Evolutionary conservation across 1,284 basidiomycete species (phyloP).

Genomic region (Leccinum subspadiceum): DNA sequence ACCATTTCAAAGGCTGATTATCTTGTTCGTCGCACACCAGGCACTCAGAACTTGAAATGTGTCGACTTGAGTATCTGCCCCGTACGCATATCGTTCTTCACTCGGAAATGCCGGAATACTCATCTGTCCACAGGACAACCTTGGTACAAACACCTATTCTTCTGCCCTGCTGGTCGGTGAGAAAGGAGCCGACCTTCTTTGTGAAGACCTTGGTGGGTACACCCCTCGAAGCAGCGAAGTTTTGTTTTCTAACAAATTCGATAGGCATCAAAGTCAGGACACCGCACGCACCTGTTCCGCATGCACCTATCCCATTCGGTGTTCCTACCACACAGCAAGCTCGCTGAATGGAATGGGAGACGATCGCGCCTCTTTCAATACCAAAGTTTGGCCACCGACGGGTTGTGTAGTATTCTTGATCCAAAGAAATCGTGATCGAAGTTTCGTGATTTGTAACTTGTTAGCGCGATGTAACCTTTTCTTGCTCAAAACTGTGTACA

Average conservation of each 20-base stretch:
- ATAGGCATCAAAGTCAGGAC: slow-evolving; percentile 58
- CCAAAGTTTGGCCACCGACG: too few species aligned
- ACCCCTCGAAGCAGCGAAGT: not conserved
- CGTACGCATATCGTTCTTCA: slow-evolving; percentile 35
- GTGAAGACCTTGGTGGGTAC: slow-evolving; percentile 61
- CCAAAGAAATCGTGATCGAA: not conserved
- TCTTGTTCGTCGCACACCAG: slow-evolving; percentile 2
- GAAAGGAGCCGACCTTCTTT: slow-evolving; percentile 61
- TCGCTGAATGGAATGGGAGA: slow-evolving; percentile 8
- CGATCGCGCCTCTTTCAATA: not conserved
- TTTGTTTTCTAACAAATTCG: slow-evolving; percentile 1
- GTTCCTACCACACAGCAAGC: slow-evolving; percentile 49
- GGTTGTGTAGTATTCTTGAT: not conserved
- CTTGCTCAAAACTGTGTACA: not conserved
- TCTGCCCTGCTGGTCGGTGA: slow-evolving; percentile 67
- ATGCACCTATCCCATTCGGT: slow-evolving; percentile 60
- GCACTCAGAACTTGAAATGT: slow-evolving; percentile 59
- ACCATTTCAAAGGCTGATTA: not conserved
- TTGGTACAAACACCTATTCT: slow-evolving; percentile 72
- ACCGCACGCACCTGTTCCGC: slow-evolving; percentile 69
- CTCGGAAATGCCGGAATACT: not conserved
- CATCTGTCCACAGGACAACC: slow-evolving; percentile 49
- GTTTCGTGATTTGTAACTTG: not conserved
- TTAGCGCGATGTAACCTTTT: not conserved
- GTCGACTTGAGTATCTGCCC: slow-evolving; percentile 70